Evolutionary conservation across 75 land plant species (phyloP).

Genomic region (Azolla pinnata): DNA sequence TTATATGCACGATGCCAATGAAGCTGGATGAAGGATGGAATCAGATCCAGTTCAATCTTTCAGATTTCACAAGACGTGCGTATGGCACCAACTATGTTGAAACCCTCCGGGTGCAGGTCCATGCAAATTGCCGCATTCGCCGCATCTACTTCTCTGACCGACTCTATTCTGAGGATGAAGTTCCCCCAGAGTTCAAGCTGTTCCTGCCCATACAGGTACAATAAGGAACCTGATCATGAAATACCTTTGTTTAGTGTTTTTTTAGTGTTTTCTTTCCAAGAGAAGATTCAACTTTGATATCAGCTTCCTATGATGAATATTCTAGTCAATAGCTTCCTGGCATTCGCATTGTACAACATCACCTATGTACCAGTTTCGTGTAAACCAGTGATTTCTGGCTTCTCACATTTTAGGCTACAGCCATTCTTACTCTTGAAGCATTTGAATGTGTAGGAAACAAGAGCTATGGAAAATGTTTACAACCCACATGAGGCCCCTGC

Average conservation of each 20-base stretch:
- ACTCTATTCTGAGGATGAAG: conserved; percentile 32
- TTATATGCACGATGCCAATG: conserved; percentile 39
- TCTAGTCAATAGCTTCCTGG: no score
- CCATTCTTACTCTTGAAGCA: background rate
- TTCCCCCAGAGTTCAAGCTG: conserved; percentile 36
- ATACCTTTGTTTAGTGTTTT: background rate
- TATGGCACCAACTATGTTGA: conserved; percentile 40
- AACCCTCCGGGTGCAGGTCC: conserved; percentile 34
- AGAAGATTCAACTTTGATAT: no score
- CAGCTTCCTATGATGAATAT: no score
- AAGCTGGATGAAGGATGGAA: conserved; percentile 41
- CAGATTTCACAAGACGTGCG: conserved; percentile 38
- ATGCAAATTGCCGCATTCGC: conserved; percentile 37
- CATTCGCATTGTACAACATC: background rate
- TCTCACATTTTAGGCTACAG: background rate
- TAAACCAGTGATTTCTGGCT: background rate
- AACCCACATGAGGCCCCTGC: conserved; percentile 2
- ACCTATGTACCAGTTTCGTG: background rate
- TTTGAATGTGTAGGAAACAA: conserved; percentile 1
- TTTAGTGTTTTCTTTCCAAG: no score
- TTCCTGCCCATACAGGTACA: conserved; percentile 32
- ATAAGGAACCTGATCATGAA: background rate
- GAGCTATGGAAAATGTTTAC: conserved; percentile 4
- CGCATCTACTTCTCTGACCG: conserved; percentile 36
- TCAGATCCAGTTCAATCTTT: conserved; percentile 34